Evolutionary conservation across 306 rosid species (phyloP).

Genomic region (Betula pendula): DNA sequence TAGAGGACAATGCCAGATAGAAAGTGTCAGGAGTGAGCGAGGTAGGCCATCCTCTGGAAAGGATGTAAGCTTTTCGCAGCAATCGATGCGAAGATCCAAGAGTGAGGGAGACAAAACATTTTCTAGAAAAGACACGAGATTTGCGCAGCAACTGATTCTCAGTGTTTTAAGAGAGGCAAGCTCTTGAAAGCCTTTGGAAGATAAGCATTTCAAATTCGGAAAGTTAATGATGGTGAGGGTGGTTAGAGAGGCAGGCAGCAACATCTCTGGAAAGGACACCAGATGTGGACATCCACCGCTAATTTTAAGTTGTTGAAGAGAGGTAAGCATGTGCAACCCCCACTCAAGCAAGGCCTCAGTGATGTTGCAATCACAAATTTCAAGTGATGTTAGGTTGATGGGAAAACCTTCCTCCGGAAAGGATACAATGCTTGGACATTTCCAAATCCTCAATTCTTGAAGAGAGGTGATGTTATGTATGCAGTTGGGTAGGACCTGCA

Average conservation of each 20-base stretch:
- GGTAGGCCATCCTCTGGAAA: not conserved
- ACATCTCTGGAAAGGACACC: conserved; percentile 21
- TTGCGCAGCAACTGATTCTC: rapidly evolving
- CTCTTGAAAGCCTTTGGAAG: conserved; percentile 15
- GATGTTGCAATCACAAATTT: not conserved
- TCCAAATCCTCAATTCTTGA: not conserved
- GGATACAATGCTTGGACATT: not conserved
- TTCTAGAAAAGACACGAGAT: not conserved
- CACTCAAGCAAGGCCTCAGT: conserved; percentile 10
- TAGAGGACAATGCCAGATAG: rapidly evolving
- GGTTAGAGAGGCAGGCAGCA: conserved; percentile 23
- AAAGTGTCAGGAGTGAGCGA: not conserved
- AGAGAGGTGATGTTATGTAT: conserved; percentile 21
- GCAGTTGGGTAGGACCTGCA: not conserved
- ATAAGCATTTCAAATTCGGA: conserved; percentile 12
- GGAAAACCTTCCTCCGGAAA: conserved; percentile 22
- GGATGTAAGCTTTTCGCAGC: not conserved
- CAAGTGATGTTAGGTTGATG: conserved; percentile 12
- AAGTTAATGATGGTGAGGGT: not conserved
- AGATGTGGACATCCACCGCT: not conserved
- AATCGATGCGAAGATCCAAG: not conserved
- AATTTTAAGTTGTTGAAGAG: not conserved
- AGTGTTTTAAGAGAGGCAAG: conserved; percentile 30
- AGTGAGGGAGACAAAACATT: not conserved
- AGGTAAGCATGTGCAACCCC: conserved; percentile 25